Evolutionary conservation across 1,284 basidiomycete genomes (phyloP).

Genomic region (Cystobasidium slooffiae): DNA sequence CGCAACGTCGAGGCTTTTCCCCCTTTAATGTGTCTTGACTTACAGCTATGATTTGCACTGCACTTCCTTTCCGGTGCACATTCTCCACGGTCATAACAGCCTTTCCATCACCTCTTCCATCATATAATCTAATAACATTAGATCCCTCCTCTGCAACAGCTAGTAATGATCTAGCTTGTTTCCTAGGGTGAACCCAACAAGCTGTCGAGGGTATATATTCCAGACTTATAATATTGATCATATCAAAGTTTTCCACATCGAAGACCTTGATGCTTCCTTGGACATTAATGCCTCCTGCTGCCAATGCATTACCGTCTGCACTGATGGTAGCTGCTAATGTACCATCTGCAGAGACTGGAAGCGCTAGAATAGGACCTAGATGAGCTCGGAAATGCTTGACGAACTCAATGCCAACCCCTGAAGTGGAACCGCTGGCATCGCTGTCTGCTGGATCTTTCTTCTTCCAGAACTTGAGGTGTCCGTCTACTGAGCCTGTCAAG

Average conservation of each 20-base stretch:
- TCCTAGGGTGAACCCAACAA: conserved; percentile 89
- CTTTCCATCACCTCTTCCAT: conserved; percentile 80
- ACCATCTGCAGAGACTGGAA: conserved; percentile 89
- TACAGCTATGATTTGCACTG: conserved; percentile 35
- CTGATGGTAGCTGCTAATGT: conserved; percentile 78
- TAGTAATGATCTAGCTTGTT: conserved; percentile 82
- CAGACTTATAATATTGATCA: conserved; percentile 97
- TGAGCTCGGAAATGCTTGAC: conserved; percentile 90
- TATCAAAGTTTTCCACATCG: conserved; percentile 97
- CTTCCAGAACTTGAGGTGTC: conserved; percentile 98
- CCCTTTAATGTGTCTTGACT: background rate
- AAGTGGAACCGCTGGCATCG: conserved; percentile 12
- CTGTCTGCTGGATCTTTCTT: conserved; percentile 68
- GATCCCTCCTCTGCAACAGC: conserved; percentile 84
- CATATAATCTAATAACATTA: conserved; percentile 83
- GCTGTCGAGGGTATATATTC: conserved; percentile 80
- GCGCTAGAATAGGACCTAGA: conserved; percentile 74
- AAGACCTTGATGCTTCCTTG: conserved; percentile 77
- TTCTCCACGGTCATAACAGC: conserved; percentile 74
- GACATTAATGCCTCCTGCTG: conserved; percentile 65
- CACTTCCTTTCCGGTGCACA: conserved; percentile 69
- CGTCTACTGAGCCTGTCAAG: conserved; percentile 91
- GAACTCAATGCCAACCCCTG: conserved; percentile 59
- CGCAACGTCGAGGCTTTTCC: conserved; percentile 60
- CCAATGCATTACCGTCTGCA: conserved; percentile 61